Conservation (phyloP, 306 rosid genomes). For the Sesbania bispinosa region DNA sequence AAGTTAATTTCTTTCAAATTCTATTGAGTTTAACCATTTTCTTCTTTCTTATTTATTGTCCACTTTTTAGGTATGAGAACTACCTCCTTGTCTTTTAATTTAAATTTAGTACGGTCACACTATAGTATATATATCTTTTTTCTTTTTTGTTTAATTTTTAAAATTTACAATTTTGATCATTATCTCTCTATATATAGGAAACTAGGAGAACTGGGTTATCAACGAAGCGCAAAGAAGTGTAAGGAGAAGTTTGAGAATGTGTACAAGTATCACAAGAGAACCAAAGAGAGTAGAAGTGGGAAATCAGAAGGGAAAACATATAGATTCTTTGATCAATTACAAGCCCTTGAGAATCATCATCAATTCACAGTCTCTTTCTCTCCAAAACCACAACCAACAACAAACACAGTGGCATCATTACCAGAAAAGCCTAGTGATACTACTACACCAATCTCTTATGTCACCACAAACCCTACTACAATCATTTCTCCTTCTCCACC, state of each 20-base stretch:
- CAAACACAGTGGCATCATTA: too few species aligned
- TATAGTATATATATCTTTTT: too few species aligned
- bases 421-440: slow-evolving; percentile 31
- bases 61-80: slow-evolving; percentile 26
- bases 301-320: slow-evolving; percentile 73
- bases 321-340: slow-evolving; percentile 71
- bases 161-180: too few species aligned
- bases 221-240: slow-evolving; percentile 87
- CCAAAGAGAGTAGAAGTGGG: slow-evolving; percentile 73
- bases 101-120: too few species aligned
- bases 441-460: slow-evolving; percentile 32
- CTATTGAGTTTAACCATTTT: too few species aligned
- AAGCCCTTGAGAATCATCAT: slow-evolving; percentile 69
- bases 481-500: slow-evolving; percentile 20
- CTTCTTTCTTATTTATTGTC: slow-evolving; percentile 26
- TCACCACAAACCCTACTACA: slow-evolving; percentile 45
- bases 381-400: slow-evolving; percentile 28
- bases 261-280: slow-evolving; percentile 89
- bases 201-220: slow-evolving; percentile 66
- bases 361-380: slow-evolving; percentile 35
- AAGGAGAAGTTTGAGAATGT: slow-evolving; percentile 96
- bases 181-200: slow-evolving; percentile 48
- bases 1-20: too few species aligned
- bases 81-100: not conserved
- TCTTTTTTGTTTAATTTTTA: too few species aligned